Base-by-base conservation (phyloP, 305 asterid genomes). In the Euphrasia arctica region DNA sequence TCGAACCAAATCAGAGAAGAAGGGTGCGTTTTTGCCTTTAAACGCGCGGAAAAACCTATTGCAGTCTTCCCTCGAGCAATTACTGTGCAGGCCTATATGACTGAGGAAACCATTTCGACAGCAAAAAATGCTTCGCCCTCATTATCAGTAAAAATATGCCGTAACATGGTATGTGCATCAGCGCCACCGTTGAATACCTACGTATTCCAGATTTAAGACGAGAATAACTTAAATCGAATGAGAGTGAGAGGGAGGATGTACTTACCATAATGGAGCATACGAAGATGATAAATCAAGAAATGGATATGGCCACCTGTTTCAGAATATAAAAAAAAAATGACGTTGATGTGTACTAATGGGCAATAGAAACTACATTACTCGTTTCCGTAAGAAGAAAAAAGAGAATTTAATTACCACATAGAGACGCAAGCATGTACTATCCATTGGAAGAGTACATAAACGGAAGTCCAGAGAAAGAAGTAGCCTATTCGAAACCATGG, bases 251-350 rank as follows among this genome's bases (percentile, higher is more conserved):
- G 5, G 43, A 39, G 43, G 43, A 39, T 39, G 43, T 39, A 10
- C 43, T 63, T 88, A 93, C 99, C 99, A 94, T 54, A 94, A 64
- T 56, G 99, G 97, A 68, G 99, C 77, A 70, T 85, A 84, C 63
- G 95, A 76, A 62, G 95, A 90, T 63, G 95, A 85, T 65, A 94
- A 63, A 72, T 94, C 96, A 68, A 94, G 99, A 73, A 94, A 88
- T 11, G 97, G 97, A 73, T 94, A 94, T 31, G 99, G 91, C 99
- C 97, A 94, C 97, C 97, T 93, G 93, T 70, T 74, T 63, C 65
- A 74, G 58, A 50, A 58, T 0, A 12, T 51, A 60, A 5, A 54
- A 58, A 3, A 12, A 52, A 64, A 5, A 51, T 55, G 41, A 32
- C 74, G 27, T 6, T 51, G 77, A 7, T 50, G 74, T 50, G 74